Evolutionary conservation across 352 stramenopile genomes (phyloP), one percentile per base, ranked within the genome.

Genomic region (Globisporangium echinulatum): DNA sequence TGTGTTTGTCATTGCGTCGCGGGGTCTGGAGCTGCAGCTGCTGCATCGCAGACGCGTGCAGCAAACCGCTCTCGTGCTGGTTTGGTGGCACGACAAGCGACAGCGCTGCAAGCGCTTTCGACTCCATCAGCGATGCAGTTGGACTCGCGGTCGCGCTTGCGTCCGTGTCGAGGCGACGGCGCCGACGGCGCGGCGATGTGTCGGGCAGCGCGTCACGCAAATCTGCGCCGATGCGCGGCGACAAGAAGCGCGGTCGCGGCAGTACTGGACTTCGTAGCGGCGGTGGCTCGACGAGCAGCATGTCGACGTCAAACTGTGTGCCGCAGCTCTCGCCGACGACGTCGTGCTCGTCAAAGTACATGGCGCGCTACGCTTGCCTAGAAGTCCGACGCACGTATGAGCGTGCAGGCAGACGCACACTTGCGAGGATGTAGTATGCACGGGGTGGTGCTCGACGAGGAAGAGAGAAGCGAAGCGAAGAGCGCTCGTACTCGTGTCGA

Each of bases 281-380:
- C 40, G 40, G 40, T 1, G 40, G 40, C 40, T 11, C 39, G n/a
- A 13, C 15, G 13, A 42, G 8, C 40, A 56, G 15, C 57, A 62
- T 57, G 49, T 66, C 50, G 13, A 61, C 59, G 52, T 68, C 61
- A 40, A 72, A 67, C 46, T 74, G 62, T 37, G 62, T 68, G 43
- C 55, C 40, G 15, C 62, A 69, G 63, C 68, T 79, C 59, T 75
- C 65, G 58, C 66, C 61, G 49, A 65, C 64, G 33, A 65, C 64
- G 61, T 78, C 70, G 54, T 66, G 58, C 19, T 59, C 40, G 51
- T 75, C 70, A 58, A 75, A 59, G 48, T 71, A 64, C 67, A 77
- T 72, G 25, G 25, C 25, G 25, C 25, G 25, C 25, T 25, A 25
- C 25, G 1, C 25, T 25, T 25, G 25, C 25, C 25, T 25, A 25